Evolutionary conservation across 2,329 filamentous ascomycete genomes (phyloP), one percentile per base, ranked within the genome.

Genomic region (Colletotrichum brevisporum): DNA sequence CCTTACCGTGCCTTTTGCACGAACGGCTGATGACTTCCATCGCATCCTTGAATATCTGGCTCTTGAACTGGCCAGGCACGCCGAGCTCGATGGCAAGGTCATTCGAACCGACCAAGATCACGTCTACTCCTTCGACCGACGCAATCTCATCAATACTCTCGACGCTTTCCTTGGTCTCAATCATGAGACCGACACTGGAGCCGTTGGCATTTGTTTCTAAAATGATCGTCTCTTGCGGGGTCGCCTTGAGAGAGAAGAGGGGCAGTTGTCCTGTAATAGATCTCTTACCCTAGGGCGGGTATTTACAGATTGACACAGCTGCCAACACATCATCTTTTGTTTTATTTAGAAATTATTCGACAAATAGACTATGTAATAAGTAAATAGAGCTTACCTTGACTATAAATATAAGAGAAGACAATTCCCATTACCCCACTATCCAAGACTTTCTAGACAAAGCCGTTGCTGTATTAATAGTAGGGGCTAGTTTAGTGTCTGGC

Each of bases 101-200:
- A 21, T 75, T 76, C 3, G 75, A 76, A 4, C 79, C 78, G 12
- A 80, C 70, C 0, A 79, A 70, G 0, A 80, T 67, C 0, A 77
- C 75, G 45, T 80, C 77, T 0, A 78, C 75, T 1, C 76, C 76
- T 2, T 73, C 63, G 0, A 78, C 74, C 2, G 76, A 74, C 1
- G 77, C 76, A 15, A 80, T 80, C 5, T 73, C 72, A 24, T 79
- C 75, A 0, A 75, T 72, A 1, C 74, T 73, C 0, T 73, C 67
- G 2, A 79, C 55, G 6, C 68, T 71, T 0, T 75, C 75, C 16
- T 51, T 56, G 0, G 70, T 75, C 59, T 78, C 76, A 24, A 77
- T 73, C 76, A 78, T 78, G 10, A 76, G 53, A 3, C 77, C 67
- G 0, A 76, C 72, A 0, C 71, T 73, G 2, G 76, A 77, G 3